Evolutionary conservation across 192 early-diverging fungal species (phyloP).

Genomic region (Coemansia reversa): DNA sequence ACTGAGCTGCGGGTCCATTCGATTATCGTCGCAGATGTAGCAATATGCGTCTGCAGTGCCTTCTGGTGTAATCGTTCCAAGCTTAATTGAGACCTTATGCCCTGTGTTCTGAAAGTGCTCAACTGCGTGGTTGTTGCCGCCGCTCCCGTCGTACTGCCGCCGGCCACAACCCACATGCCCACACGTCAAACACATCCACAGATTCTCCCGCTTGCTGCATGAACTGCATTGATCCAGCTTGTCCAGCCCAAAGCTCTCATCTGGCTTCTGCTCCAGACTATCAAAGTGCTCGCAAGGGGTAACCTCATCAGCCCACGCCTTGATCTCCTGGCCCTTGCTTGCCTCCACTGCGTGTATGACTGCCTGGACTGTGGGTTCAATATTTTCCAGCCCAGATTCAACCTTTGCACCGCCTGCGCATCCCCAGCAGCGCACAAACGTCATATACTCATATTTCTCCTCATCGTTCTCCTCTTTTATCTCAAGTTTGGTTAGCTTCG

Average conservation of each 20-base stretch:
- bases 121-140: slow-evolving; percentile 92
- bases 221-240: slow-evolving; percentile 40
- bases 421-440: slow-evolving; percentile 75
- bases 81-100: slow-evolving; percentile 84
- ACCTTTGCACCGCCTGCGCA: slow-evolving; percentile 61
- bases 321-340: slow-evolving; percentile 81
- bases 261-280: slow-evolving; percentile 63
- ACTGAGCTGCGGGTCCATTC: slow-evolving; percentile 73
- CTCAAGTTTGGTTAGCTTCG: slow-evolving; percentile 91
- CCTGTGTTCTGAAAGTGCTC: slow-evolving; percentile 77
- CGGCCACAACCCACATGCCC: slow-evolving; percentile 94
- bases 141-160: slow-evolving; percentile 86
- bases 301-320: slow-evolving; percentile 92
- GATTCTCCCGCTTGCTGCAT: slow-evolving; percentile 88
- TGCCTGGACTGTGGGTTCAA: slow-evolving; percentile 35
- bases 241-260: slow-evolving; percentile 26
- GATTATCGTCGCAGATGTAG: slow-evolving; percentile 74
- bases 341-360: slow-evolving; percentile 80
- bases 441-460: slow-evolving; percentile 74
- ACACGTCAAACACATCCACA: slow-evolving; percentile 95
- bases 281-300: slow-evolving; percentile 76
- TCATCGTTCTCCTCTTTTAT: slow-evolving; percentile 76
- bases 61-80: slow-evolving; percentile 97
- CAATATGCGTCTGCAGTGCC: slow-evolving; percentile 80
- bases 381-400: slow-evolving; percentile 51